Base-by-base conservation (phyloP, 768 basidiomycete species). In the Boletellus emodensis region DNA sequence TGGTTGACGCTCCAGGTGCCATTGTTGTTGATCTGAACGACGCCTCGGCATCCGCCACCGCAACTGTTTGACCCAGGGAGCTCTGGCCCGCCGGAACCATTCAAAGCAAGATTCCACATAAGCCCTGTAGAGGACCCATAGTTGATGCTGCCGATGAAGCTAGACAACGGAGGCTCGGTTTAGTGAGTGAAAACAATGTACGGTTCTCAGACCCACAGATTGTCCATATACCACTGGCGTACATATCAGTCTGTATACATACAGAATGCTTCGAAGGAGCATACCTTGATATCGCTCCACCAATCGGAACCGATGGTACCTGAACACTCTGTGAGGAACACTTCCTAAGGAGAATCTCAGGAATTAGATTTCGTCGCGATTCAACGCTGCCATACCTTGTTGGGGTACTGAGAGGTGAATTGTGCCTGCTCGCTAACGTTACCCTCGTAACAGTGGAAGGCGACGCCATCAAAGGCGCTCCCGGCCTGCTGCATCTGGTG, bases 251-350 rank as follows among this genome's bases (percentile, higher is more conserved):
- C 35, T 30, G 14, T 33, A 39, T 34, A 18, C n/a, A 30, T 5
- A 30, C 6, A 4, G 2, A 28, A 15, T 6, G 3, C 20, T 6
- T 30, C 6, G 14, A 15, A 43, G 9, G 28, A 44, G 10, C 66
- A 6, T 53, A 82, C 85, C 76, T 89, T 89, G 66, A 89, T 82
- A 57, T 89, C 85, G 42, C 70, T 71, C 87, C 87, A 90, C 87
- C 86, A 90, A 61, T 88, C 84, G 9, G 78, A 77, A 13, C 84
- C 83, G 48, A 78, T 65, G 0, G 75, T 80, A 6, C 87, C 86
- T 1, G 79, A 66, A 59, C 88, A 89, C 64, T 90, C 87, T 58
- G 70, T 77, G 52, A 77, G 69, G 65, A 73, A 75, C 15, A 79
- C 71, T 44, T 68, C 66, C 66, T 67, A 34, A 9, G 11, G 30